These are phyloP conservation scores for Picea engelmannii DNA, from an alignment of 83 land plant genomes.

Conservation along the genomic window DNA sequence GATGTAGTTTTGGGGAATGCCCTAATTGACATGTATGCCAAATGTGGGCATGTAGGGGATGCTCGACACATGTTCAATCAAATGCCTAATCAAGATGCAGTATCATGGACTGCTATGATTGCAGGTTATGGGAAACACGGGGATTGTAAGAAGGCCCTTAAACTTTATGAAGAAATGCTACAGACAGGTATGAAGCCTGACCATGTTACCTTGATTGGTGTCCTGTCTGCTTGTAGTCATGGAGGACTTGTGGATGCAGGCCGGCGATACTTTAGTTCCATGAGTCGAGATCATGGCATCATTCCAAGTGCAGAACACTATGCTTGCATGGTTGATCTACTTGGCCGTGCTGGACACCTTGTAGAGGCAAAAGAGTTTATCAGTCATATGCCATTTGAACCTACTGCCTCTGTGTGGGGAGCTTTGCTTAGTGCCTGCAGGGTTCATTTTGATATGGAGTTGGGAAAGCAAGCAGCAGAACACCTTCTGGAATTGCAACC, in stretches of 20 bases:
- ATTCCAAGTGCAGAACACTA: slow-evolving; percentile 56
- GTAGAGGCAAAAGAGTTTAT: slow-evolving; percentile 46
- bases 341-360: slow-evolving; percentile 40
- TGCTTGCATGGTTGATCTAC: slow-evolving; percentile 52
- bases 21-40: slow-evolving; percentile 51
- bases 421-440: slow-evolving; percentile 44
- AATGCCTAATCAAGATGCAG: slow-evolving; percentile 23
- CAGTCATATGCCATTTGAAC: slow-evolving; percentile 28
- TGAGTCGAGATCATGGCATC: slow-evolving; percentile 35
- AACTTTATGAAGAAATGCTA: slow-evolving; percentile 38
- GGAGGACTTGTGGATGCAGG: slow-evolving; percentile 50
- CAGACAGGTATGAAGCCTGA: slow-evolving; percentile 22
- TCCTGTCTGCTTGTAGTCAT: slow-evolving; percentile 57
- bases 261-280: slow-evolving; percentile 37
- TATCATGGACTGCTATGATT: slow-evolving; percentile 60
- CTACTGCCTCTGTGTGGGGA: slow-evolving; percentile 38
- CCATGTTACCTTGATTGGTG: slow-evolving; percentile 42
- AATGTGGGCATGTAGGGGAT: slow-evolving; percentile 47
- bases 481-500: slow-evolving; percentile 25
- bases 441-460: slow-evolving; percentile 41
- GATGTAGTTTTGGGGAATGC: slow-evolving; percentile 51
- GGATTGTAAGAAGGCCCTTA: slow-evolving; percentile 28
- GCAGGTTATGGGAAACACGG: slow-evolving; percentile 55
- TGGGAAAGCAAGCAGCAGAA: slow-evolving; percentile 41
- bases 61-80: slow-evolving; percentile 26